Percentiles rank a stretch among this genome's conserved stretches.
These are phyloP conservation scores for Clonostachys rosea DNA, from an alignment of 2,329 filamentous ascomycete species.

Conservation along the genomic window DNA sequence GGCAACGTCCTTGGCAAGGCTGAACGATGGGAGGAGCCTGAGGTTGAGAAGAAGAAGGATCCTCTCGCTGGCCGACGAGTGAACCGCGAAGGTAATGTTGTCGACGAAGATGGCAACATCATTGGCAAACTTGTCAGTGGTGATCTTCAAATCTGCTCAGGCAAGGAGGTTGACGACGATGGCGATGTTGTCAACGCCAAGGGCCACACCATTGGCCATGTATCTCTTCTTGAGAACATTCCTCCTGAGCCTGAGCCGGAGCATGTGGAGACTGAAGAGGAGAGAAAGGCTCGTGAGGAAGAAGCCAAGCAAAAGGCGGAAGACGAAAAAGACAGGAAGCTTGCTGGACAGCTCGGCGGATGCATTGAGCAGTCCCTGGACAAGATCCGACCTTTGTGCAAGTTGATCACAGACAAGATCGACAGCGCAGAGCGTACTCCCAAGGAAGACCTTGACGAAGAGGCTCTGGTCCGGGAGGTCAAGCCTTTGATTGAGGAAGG, in stretches of 20 bases:
- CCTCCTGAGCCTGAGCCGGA: slow-evolving; percentile 42
- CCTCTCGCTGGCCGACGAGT: slow-evolving; percentile 49
- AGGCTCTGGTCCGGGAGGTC: slow-evolving; percentile 80
- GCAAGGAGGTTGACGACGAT: slow-evolving; percentile 66
- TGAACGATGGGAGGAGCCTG: slow-evolving; percentile 54
- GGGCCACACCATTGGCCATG: slow-evolving; percentile 62
- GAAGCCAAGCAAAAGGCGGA: slow-evolving; percentile 58
- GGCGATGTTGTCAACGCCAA: slow-evolving; percentile 69
- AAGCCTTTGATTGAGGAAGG: slow-evolving; percentile 87
- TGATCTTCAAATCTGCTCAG: slow-evolving; percentile 58
- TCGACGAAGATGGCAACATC: slow-evolving; percentile 53
- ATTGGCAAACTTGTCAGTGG: slow-evolving; percentile 66
- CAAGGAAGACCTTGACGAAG: slow-evolving; percentile 85
- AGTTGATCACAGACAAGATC: slow-evolving; percentile 80
- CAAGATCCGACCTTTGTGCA: slow-evolving; percentile 78
- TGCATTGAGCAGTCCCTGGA: slow-evolving; percentile 78
- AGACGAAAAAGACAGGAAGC: slow-evolving; percentile 64
- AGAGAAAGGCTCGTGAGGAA: slow-evolving; percentile 51
- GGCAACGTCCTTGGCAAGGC: slow-evolving; percentile 54
- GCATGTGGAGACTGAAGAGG: slow-evolving; percentile 49
- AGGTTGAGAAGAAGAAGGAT: slow-evolving; percentile 45
- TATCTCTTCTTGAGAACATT: slow-evolving; percentile 60
- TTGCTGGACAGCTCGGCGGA: slow-evolving; percentile 69
- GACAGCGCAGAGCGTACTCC: slow-evolving; percentile 75
- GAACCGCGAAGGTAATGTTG: slow-evolving; percentile 54